Conservation (phyloP, 805 yeast species). For the Ascoidea tarda region DNA sequence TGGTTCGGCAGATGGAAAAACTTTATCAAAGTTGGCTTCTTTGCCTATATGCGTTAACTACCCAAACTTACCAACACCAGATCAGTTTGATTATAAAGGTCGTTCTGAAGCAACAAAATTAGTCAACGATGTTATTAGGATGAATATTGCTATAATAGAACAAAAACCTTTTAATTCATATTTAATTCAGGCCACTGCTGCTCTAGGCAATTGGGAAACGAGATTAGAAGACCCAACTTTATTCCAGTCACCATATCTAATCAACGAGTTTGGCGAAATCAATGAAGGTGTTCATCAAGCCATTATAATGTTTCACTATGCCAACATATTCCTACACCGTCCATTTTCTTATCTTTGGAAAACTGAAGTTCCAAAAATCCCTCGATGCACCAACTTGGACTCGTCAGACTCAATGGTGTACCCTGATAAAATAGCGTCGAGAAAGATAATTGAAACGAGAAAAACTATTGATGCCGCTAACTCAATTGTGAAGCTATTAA, state of each 20-base stretch:
- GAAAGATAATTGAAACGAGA: constrained; percentile 35
- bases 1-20: constrained; percentile 38
- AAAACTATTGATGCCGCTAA: constrained; percentile 42
- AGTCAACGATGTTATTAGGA: constrained; percentile 34
- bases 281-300: constrained; percentile 44
- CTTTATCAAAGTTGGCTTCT: constrained; percentile 25
- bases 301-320: constrained; percentile 31
- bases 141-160: constrained; percentile 30
- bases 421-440: constrained; percentile 24
- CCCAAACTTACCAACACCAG: constrained; percentile 23
- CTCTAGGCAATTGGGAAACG: constrained; percentile 37
- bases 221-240: constrained; percentile 28
- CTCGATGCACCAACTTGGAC: constrained; percentile 21
- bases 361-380: constrained; percentile 27
- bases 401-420: constrained; percentile 18
- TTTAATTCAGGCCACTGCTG: constrained; percentile 26
- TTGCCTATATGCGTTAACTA: constrained; percentile 21
- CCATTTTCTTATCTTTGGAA: constrained; percentile 41
- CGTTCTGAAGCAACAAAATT: constrained; percentile 31
- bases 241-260: constrained; percentile 26
- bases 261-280: constrained; percentile 27
- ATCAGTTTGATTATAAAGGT: constrained; percentile 30
- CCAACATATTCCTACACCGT: constrained; percentile 39
- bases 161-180: constrained; percentile 23
- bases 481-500: constrained; percentile 27